phyloP scores from a whole-genome alignment of 208 protist genomes.

The Trypanosoma rangeli region DNA sequence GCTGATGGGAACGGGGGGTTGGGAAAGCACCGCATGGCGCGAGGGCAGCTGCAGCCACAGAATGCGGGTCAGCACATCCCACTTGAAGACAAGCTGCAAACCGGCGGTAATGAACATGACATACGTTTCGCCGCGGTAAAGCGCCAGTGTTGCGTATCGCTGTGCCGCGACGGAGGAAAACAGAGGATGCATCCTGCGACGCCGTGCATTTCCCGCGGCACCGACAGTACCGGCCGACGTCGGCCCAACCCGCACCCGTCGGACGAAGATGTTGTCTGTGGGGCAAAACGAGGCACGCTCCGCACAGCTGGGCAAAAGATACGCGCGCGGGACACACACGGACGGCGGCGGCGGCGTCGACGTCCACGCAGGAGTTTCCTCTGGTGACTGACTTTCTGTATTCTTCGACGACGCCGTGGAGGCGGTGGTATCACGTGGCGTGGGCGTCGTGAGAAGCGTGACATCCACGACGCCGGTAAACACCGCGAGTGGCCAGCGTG shows the following conservation, averaged over 20 bases:
- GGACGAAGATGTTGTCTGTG: conserved; percentile 53
- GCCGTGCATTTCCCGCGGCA: background rate
- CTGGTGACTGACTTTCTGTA: background rate
- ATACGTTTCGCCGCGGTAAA: conserved; percentile 71
- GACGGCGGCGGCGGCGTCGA: conserved; percentile 9
- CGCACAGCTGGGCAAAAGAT: conserved; percentile 3
- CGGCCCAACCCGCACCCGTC: conserved; percentile 39
- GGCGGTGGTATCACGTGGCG: background rate
- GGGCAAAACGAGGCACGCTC: conserved; percentile 41
- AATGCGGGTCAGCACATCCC: conserved; percentile 47
- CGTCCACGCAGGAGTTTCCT: conserved; percentile 7
- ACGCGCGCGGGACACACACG: conserved; percentile 8
- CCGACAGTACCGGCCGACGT: background rate
- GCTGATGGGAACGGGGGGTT: background rate
- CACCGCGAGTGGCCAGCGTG: conserved; percentile 15
- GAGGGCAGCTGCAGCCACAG: conserved; percentile 35
- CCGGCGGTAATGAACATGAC: conserved; percentile 42
- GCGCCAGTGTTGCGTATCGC: conserved; percentile 30
- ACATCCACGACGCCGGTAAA: conserved; percentile 27
- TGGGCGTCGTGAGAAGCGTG: background rate
- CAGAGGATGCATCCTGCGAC: background rate
- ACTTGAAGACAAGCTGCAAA: conserved; percentile 28
- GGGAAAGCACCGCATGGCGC: conserved; percentile 9
- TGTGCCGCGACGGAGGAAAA: conserved; percentile 24
- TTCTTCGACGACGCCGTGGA: too few species aligned